These are phyloP conservation scores for Macrophomina tecta DNA, from an alignment of 2,329 filamentous ascomycete genomes.

Conservation along the genomic window DNA sequence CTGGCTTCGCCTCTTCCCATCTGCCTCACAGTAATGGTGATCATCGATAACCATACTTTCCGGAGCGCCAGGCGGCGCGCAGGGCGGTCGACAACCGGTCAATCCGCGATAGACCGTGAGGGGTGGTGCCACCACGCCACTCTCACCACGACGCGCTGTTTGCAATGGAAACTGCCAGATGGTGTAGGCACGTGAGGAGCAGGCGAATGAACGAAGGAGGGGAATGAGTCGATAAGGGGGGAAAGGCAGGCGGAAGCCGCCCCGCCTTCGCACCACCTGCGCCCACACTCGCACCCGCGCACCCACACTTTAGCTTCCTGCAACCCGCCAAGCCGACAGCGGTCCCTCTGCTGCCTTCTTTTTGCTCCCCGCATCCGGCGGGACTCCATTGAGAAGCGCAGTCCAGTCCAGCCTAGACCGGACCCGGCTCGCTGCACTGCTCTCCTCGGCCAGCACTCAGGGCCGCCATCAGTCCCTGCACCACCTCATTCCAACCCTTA, in stretches of 20 bases:
- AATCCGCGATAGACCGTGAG: background rate
- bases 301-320: slow-evolving; percentile 2
- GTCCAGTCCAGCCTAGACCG: slow-evolving; percentile 3
- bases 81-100: slow-evolving; percentile 11
- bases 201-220: background rate
- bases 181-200: background rate
- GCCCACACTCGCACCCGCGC: slow-evolving; percentile 6
- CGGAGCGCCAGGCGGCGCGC: slow-evolving; percentile 13
- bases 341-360: background rate
- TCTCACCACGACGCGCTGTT: background rate
- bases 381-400: background rate
- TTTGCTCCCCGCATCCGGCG: slow-evolving; percentile 13
- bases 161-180: background rate
- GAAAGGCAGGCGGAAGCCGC: background rate
- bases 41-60: slow-evolving; percentile 8
- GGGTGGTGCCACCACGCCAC: slow-evolving; percentile 15
- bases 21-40: slow-evolving; percentile 2
- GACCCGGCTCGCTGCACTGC: slow-evolving; percentile 2
- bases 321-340: slow-evolving; percentile 5
- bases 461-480: background rate
- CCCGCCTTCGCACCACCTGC: slow-evolving; percentile 1
- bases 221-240: background rate
- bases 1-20: background rate
- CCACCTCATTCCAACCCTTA: background rate
- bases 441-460: background rate